Conservation (phyloP, 1,284 basidiomycete genomes). For the Pholiota adiposa region DNA sequence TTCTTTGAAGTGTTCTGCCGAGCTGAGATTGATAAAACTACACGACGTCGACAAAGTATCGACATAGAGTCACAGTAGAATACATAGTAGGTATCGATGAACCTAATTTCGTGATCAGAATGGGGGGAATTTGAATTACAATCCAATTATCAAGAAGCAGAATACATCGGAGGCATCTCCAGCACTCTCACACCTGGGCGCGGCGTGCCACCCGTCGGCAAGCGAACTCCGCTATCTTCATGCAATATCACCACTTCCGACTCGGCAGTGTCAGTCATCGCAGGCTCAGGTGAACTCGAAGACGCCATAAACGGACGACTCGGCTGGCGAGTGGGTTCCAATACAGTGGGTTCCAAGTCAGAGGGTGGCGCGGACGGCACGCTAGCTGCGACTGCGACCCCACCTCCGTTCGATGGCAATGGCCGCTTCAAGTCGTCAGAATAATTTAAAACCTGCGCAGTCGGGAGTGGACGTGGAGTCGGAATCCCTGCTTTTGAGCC, state of each 20-base stretch:
- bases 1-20: too few species aligned
- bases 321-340: too few species aligned
- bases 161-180: background rate
- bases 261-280: background rate
- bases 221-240: background rate
- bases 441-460: background rate
- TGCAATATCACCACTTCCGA: background rate
- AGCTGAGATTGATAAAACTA: too few species aligned
- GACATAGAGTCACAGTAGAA: too few species aligned
- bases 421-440: background rate
- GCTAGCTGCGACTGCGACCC: background rate
- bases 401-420: background rate
- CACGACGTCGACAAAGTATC: too few species aligned
- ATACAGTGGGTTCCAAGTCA: too few species aligned
- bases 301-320: too few species aligned
- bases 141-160: background rate
- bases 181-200: background rate
- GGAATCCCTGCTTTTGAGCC: background rate
- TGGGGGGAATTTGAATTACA: background rate
- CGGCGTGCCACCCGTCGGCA: background rate
- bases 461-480: background rate
- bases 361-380: too few species aligned
- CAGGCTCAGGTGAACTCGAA: too few species aligned
- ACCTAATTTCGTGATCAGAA: background rate
- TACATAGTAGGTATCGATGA: too few species aligned